Conservation (phyloP, 208 protist species). For the Trypanosoma theileri region DNA sequence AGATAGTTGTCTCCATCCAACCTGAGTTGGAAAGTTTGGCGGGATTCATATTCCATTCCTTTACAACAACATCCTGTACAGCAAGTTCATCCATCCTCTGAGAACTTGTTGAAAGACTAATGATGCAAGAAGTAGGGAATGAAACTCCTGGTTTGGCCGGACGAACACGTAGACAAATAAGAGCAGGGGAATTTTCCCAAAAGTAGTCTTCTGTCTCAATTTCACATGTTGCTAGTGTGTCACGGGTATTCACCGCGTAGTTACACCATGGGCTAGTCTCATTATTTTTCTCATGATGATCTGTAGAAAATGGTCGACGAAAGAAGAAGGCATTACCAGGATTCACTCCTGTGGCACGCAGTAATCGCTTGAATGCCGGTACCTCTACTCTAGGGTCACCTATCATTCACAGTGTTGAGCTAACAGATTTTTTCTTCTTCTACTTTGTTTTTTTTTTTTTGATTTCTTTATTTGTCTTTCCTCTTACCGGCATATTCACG, state of each 20-base stretch:
- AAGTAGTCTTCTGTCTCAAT: slow-evolving; percentile 43
- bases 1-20: slow-evolving; percentile 28
- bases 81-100: slow-evolving; percentile 50
- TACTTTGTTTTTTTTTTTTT: background rate
- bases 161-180: slow-evolving; percentile 36
- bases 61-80: slow-evolving; percentile 44
- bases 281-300: background rate
- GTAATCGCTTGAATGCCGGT: slow-evolving; percentile 19
- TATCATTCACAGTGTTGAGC: background rate
- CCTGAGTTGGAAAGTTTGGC: background rate
- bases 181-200: slow-evolving; percentile 26
- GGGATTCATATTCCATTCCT: slow-evolving; percentile 39
- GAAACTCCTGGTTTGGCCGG: slow-evolving; percentile 32
- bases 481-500: background rate
- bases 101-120: slow-evolving; percentile 49
- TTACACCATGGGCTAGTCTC: slow-evolving; percentile 39
- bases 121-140: slow-evolving; percentile 57
- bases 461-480: background rate
- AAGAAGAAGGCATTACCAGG: slow-evolving; percentile 24
- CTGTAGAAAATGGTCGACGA: background rate
- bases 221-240: slow-evolving; percentile 54
- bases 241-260: slow-evolving; percentile 34
- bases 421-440: background rate
- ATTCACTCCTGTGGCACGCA: slow-evolving; percentile 26
- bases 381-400: background rate